These are phyloP conservation scores for Gloeopeniophorella convolvens DNA, from an alignment of 768 basidiomycete species.

Conservation along the genomic window DNA sequence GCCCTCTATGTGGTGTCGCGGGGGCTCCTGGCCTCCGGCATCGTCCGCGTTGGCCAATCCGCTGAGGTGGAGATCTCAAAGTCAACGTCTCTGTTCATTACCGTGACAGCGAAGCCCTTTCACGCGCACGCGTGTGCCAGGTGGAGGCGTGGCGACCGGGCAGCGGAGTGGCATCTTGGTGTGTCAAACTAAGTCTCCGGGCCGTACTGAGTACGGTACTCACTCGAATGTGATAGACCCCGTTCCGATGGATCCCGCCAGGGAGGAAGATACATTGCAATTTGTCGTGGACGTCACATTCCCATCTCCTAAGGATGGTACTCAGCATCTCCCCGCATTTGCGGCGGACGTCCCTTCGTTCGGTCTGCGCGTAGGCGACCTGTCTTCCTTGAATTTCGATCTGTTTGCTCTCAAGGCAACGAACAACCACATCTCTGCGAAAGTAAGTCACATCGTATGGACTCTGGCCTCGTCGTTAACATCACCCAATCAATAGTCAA, in stretches of 20 bases:
- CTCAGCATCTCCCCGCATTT: not conserved
- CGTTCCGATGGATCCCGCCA: not conserved
- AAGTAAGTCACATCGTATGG: too few species aligned
- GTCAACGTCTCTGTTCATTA: not conserved
- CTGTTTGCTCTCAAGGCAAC: not conserved
- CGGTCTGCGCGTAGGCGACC: not conserved
- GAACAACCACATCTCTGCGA: not conserved
- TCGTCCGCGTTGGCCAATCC: constrained; percentile 2
- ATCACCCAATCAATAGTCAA: constrained; percentile 3
- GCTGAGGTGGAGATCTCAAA: not conserved
- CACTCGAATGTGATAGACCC: too few species aligned
- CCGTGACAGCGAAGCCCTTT: not conserved
- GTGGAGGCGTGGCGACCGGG: constrained; percentile 3
- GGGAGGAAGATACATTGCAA: not conserved
- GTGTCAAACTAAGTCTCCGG: too few species aligned
- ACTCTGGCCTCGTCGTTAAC: too few species aligned
- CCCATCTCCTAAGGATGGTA: not conserved
- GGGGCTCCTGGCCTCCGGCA: constrained; percentile 6
- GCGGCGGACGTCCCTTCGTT: not conserved
- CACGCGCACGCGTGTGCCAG: not conserved
- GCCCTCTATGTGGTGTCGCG: not conserved
- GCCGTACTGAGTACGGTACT: too few species aligned
- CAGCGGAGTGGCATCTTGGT: too few species aligned
- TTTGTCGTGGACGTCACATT: constrained; percentile 6
- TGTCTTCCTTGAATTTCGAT: not conserved